phyloP scores from a whole-genome alignment of 306 rosid genomes.

The Crataegus laevigata region DNA sequence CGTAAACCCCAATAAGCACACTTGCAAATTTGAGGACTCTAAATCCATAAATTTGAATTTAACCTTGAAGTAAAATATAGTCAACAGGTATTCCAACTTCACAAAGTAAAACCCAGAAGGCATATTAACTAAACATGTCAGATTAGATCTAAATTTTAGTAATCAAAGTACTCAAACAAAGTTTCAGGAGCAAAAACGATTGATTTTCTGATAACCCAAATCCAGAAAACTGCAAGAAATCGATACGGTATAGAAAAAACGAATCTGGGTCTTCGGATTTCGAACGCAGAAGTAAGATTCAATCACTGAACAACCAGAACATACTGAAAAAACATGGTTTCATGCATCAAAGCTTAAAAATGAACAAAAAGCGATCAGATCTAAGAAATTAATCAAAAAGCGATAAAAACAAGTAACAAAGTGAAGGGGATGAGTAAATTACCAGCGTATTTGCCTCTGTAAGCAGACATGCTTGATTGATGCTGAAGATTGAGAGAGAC shows the following conservation, averaged over 20 bases:
- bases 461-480: constrained; percentile 20
- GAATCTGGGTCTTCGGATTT: background rate
- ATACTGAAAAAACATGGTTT: background rate
- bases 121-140: background rate
- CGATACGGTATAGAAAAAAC: background rate
- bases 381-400: background rate
- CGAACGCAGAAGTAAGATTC: background rate
- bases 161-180: background rate
- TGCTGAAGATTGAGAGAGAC: background rate
- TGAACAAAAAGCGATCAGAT: background rate
- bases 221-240: background rate
- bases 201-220: background rate
- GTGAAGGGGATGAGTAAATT: background rate
- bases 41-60: background rate
- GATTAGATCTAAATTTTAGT: background rate
- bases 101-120: background rate
- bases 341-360: background rate
- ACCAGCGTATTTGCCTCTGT: constrained; percentile 27
- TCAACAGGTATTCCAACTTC: background rate
- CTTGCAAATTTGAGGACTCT: background rate
- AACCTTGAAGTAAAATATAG: background rate
- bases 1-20: background rate
- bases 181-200: background rate
- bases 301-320: background rate
- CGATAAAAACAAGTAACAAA: background rate